Percentiles rank a stretch among this genome's conserved stretches.
Evolutionary conservation across 352 stramenopile species (phyloP).

Genomic region (Peronospora tabacina): DNA sequence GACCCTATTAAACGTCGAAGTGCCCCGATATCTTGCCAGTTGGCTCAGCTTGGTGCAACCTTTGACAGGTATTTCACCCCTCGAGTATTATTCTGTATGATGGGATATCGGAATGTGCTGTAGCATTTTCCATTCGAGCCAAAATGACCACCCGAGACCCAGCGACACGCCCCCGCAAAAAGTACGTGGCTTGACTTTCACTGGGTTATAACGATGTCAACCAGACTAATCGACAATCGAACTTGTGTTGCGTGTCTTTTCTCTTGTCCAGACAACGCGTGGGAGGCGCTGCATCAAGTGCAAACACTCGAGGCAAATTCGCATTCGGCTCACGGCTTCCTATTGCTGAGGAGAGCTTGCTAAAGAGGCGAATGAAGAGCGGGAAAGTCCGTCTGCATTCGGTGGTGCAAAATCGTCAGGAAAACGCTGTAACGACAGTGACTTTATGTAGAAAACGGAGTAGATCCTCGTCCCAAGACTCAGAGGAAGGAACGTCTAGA

Average conservation of each 20-base stretch:
- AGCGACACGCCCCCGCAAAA: slow-evolving; percentile 18
- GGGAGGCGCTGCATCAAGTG: slow-evolving; percentile 3
- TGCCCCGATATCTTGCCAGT: slow-evolving; percentile 42
- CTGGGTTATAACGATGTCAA: background rate
- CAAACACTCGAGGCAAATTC: slow-evolving; percentile 14
- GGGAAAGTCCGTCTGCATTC: background rate
- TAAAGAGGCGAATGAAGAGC: slow-evolving; percentile 8
- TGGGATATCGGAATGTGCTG: background rate
- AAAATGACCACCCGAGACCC: background rate
- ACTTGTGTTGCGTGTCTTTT: background rate
- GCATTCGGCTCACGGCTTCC: slow-evolving; percentile 28
- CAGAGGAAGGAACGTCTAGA: slow-evolving; percentile 5
- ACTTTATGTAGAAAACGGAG: slow-evolving; percentile 11
- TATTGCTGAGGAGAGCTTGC: slow-evolving; percentile 4
- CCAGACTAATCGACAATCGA: background rate
- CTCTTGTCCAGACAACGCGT: slow-evolving; percentile 14
- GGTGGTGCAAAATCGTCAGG: background rate
- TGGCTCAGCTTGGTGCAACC: slow-evolving; percentile 76
- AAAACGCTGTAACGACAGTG: background rate
- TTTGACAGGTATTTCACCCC: slow-evolving; percentile 44
- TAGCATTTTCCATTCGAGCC: too few species aligned
- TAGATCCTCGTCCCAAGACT: slow-evolving; percentile 14
- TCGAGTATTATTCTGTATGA: slow-evolving; percentile 31
- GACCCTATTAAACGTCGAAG: background rate
- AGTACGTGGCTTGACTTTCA: slow-evolving; percentile 4